A percentile compares a stretch with the other conserved stretches of the same genome.
phyloP scores from a whole-genome alignment of 805 yeast genomes.

The Naumovozyma dairenensis region DNA sequence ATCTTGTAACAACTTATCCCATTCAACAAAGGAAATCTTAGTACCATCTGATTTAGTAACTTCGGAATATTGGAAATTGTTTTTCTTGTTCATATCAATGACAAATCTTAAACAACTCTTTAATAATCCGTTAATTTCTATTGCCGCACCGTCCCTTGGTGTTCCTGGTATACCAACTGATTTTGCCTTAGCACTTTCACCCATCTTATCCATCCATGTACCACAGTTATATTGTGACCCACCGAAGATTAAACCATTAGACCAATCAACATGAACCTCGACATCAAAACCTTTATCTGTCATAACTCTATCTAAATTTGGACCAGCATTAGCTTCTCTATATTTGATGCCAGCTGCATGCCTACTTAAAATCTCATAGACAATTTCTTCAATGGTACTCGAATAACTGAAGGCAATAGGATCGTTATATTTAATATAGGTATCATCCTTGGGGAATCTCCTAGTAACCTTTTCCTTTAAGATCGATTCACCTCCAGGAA shows the following conservation, averaged over 20 bases:
- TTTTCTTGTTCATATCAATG: constrained; percentile 42
- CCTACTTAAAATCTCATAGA: constrained; percentile 73
- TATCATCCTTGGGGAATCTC: constrained; percentile 84
- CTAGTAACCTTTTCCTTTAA: constrained; percentile 66
- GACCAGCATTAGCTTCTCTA: constrained; percentile 94
- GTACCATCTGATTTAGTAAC: constrained; percentile 56
- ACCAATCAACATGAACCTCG: constrained; percentile 73
- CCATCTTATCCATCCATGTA: constrained; percentile 99
- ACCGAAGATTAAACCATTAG: constrained; percentile 78
- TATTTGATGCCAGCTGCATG: constrained; percentile 84
- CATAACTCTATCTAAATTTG: constrained; percentile 83
- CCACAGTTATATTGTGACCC: constrained; percentile 93
- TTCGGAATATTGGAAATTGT: constrained; percentile 44
- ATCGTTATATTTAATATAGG: constrained; percentile 58
- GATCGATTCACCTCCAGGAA: constrained; percentile 58
- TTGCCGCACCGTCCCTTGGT: constrained; percentile 94
- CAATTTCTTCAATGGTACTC: constrained; percentile 60
- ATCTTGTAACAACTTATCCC: constrained; percentile 62
- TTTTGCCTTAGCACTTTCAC: constrained; percentile 77
- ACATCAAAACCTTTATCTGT: constrained; percentile 86
- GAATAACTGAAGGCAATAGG: constrained; percentile 67
- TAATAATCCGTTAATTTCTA: constrained; percentile 81
- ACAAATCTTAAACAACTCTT: constrained; percentile 82
- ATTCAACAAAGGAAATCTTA: constrained; percentile 45
- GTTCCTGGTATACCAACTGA: constrained; percentile 94